Evolutionary conservation across 1,284 basidiomycete genomes (phyloP).

Genomic region (Entoloma clypeatum): DNA sequence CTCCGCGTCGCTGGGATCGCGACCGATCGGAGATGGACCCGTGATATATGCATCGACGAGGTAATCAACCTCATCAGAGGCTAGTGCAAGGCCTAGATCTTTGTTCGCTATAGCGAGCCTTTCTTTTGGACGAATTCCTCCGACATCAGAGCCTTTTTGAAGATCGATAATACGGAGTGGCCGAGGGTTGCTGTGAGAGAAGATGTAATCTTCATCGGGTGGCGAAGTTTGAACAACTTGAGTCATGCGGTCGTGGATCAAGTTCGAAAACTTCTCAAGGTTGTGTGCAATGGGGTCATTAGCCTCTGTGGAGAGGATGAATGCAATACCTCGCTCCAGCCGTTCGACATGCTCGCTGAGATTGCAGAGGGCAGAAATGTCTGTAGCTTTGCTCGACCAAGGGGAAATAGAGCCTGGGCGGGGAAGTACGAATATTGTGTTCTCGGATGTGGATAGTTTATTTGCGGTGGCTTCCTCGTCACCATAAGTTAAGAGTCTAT

Average conservation of each 20-base stretch:
- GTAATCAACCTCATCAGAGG: constrained; percentile 89
- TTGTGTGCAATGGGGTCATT: constrained; percentile 40
- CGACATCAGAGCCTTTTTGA: constrained; percentile 20
- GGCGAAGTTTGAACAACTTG: constrained; percentile 63
- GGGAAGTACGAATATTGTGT: constrained; percentile 74
- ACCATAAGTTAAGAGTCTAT: constrained; percentile 84
- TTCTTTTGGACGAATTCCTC: constrained; percentile 37
- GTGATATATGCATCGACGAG: constrained; percentile 87
- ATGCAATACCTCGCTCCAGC: constrained; percentile 82
- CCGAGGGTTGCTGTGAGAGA: constrained; percentile 65
- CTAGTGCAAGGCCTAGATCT: constrained; percentile 87
- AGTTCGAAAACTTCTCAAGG: constrained; percentile 52
- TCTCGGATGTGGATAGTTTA: constrained; percentile 37
- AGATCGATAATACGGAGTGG: constrained; percentile 74
- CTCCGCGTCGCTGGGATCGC: constrained; percentile 95
- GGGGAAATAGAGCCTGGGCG: constrained; percentile 56
- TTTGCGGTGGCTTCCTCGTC: constrained; percentile 57
- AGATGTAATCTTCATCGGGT: constrained; percentile 64
- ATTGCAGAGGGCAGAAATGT: constrained; percentile 88
- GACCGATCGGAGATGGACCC: constrained; percentile 56
- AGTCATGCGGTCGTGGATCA: constrained; percentile 96
- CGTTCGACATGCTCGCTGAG: constrained; percentile 70
- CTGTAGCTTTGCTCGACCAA: constrained; percentile 98
- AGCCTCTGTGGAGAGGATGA: constrained; percentile 55
- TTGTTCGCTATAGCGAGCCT: constrained; percentile 79